Evolutionary conservation across 148 eudicot species (phyloP).

Genomic region (Hydrangea macrophylla): DNA sequence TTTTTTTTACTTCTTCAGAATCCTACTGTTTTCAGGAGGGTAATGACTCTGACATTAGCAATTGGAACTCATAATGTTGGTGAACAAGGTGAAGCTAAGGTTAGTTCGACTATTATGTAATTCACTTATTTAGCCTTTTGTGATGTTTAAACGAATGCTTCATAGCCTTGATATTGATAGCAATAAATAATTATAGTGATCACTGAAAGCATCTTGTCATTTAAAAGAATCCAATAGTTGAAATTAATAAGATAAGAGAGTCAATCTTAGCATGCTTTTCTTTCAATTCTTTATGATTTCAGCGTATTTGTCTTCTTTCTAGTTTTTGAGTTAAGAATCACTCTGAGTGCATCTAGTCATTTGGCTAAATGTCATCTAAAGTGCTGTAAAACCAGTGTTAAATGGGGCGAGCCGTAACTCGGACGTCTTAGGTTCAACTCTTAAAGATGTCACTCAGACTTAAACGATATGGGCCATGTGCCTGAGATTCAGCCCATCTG

Average conservation of each 20-base stretch:
- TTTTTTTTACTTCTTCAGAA: conserved; percentile 73
- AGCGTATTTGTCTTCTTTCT: neutral
- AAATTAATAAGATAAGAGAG: neutral
- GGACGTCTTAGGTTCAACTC: too few species aligned
- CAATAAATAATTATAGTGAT: neutral
- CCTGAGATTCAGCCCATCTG: too few species aligned
- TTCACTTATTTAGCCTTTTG: neutral
- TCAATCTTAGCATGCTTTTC: neutral
- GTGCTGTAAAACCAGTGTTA: too few species aligned
- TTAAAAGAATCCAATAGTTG: neutral
- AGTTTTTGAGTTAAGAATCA: neutral
- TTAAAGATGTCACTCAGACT: too few species aligned
- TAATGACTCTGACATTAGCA: conserved; percentile 50
- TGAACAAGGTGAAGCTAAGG: conserved; percentile 55
- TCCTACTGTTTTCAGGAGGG: conserved; percentile 51
- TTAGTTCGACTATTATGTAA: conserved; percentile 21
- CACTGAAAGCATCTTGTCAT: neutral
- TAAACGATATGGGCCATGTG: too few species aligned
- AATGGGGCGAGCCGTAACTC: too few species aligned
- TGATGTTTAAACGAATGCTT: conserved; percentile 11
- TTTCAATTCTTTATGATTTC: neutral
- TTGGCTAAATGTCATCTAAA: conserved; percentile 6
- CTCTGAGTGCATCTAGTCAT: neutral
- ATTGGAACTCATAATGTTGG: conserved; percentile 42
- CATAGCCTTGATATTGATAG: neutral